Evolutionary conservation across 2,329 filamentous ascomycete species (phyloP).

Genomic region (Fusarium sp.): DNA sequence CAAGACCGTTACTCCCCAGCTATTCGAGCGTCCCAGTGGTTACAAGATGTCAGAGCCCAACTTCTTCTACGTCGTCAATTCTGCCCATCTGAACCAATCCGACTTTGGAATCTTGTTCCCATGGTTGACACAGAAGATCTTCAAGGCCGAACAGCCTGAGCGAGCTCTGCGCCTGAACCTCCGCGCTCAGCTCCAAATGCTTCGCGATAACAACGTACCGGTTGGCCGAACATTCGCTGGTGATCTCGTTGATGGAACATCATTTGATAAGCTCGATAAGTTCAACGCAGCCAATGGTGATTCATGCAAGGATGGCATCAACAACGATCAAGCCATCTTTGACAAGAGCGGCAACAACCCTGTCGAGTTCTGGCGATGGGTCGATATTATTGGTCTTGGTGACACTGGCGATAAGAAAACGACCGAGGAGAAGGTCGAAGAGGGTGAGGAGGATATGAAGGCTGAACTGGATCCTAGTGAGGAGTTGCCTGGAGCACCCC

Average conservation of each 20-base stretch:
- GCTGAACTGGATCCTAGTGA: conserved; percentile 51
- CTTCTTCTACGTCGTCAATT: conserved; percentile 78
- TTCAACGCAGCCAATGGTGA: conserved; percentile 28
- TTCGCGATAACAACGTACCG: conserved; percentile 61
- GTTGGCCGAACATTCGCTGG: conserved; percentile 62
- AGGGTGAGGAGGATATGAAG: conserved; percentile 51
- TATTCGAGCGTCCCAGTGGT: conserved; percentile 57
- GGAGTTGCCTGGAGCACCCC: conserved; percentile 22
- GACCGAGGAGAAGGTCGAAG: conserved; percentile 48
- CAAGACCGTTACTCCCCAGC: conserved; percentile 53
- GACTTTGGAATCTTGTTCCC: conserved; percentile 89
- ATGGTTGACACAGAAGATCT: conserved; percentile 70
- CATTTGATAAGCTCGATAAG: conserved; percentile 51
- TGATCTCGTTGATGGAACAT: conserved; percentile 62
- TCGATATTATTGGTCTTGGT: conserved; percentile 64
- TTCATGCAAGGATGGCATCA: conserved; percentile 51
- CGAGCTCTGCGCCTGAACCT: conserved; percentile 69
- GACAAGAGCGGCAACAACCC: conserved; percentile 52
- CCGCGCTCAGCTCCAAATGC: conserved; percentile 66
- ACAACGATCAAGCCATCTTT: conserved; percentile 64
- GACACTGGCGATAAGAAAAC: conserved; percentile 47
- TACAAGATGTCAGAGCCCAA: conserved; percentile 64
- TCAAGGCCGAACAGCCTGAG: conserved; percentile 68
- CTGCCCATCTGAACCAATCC: conserved; percentile 84
- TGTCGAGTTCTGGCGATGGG: conserved; percentile 63